Percentiles rank a stretch among this genome's conserved stretches.
Conservation (phyloP, 257 asterid genomes). For the Craterostigma plantagineum region DNA sequence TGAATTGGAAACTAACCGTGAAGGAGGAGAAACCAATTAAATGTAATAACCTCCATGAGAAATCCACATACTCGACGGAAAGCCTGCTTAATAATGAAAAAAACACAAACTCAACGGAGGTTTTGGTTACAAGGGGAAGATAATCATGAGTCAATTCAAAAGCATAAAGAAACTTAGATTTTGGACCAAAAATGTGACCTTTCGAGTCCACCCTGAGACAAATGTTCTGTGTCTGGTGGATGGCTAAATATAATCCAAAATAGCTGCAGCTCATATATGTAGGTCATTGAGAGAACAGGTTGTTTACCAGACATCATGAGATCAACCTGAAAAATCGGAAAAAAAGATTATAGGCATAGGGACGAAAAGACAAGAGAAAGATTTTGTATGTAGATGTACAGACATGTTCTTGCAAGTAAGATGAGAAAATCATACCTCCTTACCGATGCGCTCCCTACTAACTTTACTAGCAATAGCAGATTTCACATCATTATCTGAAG, state of each 20-base stretch:
- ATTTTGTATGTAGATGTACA: background rate
- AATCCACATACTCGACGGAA: slow-evolving; percentile 55
- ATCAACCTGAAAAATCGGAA: slow-evolving; percentile 43
- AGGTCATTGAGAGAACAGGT: slow-evolving; percentile 58
- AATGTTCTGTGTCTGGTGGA: slow-evolving; percentile 42
- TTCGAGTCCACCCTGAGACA: slow-evolving; percentile 42
- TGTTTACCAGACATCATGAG: slow-evolving; percentile 78
- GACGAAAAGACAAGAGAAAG: background rate
- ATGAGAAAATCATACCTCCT: too few species aligned
- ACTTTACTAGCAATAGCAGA: slow-evolving; percentile 68
- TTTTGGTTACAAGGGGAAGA: background rate
- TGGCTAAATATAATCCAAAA: slow-evolving; percentile 62
- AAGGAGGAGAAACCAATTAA: slow-evolving; percentile 30
- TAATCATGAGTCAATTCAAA: background rate
- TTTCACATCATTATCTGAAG: slow-evolving; percentile 58
- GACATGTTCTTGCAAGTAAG: background rate
- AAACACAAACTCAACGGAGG: background rate
- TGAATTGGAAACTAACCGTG: slow-evolving; percentile 32
- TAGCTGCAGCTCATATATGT: slow-evolving; percentile 59
- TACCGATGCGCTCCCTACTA: slow-evolving; percentile 89
- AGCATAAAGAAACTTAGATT: background rate
- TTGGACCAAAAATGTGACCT: slow-evolving; percentile 18
- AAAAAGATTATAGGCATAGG: background rate
- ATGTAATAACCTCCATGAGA: slow-evolving; percentile 45
- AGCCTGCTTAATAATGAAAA: slow-evolving; percentile 20